Evolutionary conservation across 2,329 filamentous ascomycete genomes (phyloP).

Genomic region (Bipolaris gigantea): DNA sequence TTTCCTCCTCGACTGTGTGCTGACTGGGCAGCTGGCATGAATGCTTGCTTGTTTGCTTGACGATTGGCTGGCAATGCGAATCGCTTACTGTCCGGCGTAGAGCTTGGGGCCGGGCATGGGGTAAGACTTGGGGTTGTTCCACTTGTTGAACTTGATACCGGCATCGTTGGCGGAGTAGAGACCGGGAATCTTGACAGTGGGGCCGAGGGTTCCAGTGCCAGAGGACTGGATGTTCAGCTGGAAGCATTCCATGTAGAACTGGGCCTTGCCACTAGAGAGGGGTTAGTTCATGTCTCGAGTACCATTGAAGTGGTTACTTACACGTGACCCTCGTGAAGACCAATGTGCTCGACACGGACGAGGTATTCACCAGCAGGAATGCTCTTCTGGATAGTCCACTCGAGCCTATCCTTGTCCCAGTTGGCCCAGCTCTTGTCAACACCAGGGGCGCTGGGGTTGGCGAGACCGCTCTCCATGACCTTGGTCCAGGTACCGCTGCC

Average conservation of each 20-base stretch:
- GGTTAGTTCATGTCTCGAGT: neutral
- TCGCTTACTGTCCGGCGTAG: conserved; percentile 21
- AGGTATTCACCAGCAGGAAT: conserved; percentile 47
- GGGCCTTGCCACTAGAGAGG: neutral
- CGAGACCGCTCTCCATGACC: conserved; percentile 39
- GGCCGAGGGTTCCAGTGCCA: conserved; percentile 47
- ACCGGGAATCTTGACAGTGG: conserved; percentile 53
- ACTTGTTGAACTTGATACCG: conserved; percentile 54
- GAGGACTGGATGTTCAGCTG: conserved; percentile 53
- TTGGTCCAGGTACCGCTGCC: conserved; percentile 57
- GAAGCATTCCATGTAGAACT: conserved; percentile 42
- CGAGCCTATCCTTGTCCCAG: conserved; percentile 48
- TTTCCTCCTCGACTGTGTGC: conserved; percentile 1
- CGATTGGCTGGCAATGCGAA: neutral
- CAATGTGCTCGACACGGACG: conserved; percentile 43
- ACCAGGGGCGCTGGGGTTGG: conserved; percentile 27
- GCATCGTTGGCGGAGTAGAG: conserved; percentile 53
- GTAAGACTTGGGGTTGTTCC: conserved; percentile 39
- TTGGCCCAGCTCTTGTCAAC: conserved; percentile 34
- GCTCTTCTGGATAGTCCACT: conserved; percentile 49
- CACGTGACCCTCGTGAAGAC: conserved; percentile 35
- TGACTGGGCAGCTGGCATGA: neutral
- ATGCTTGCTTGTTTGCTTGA: neutral
- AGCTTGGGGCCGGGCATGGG: conserved; percentile 36
- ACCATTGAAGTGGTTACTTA: conserved; percentile 3